Evolutionary conservation across 2,329 filamentous ascomycete species (phyloP).

Genomic region (Bipolaris zeicola): DNA sequence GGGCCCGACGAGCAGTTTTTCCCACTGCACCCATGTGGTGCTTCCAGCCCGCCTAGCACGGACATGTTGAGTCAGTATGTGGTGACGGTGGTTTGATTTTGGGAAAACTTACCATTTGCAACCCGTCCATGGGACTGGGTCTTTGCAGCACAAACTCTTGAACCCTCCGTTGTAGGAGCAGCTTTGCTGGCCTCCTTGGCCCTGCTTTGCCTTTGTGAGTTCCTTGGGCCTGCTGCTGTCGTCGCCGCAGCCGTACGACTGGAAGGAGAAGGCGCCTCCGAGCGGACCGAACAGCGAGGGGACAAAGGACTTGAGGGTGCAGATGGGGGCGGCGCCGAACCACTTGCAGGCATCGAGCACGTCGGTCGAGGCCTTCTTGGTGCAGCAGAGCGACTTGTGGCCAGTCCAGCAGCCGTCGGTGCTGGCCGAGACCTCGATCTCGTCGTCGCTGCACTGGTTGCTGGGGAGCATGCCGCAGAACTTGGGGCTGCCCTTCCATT

Average conservation of each 20-base stretch:
- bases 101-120: not conserved
- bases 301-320: constrained; percentile 4
- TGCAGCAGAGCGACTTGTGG: constrained; percentile 5
- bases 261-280: constrained; percentile 3
- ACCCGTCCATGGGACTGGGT: not conserved
- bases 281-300: constrained; percentile 3
- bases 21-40: constrained; percentile 1
- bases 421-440: constrained; percentile 1
- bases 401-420: constrained; percentile 3
- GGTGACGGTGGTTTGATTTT: constrained; percentile 1
- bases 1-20: constrained; percentile 1
- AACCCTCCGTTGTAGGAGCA: constrained; percentile 1
- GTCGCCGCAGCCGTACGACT: constrained; percentile 3
- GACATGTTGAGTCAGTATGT: not conserved
- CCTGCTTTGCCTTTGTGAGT: constrained; percentile 3
- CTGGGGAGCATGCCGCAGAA: constrained; percentile 1
- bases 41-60: not conserved
- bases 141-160: not conserved
- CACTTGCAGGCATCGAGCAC: constrained; percentile 4
- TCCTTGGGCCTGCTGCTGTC: constrained; percentile 4
- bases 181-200: constrained; percentile 1
- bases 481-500: constrained; percentile 3
- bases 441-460: not conserved
- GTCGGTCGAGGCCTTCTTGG: constrained; percentile 1
- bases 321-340: constrained; percentile 5